A percentile compares a stretch with the other conserved stretches of the same genome.
Evolutionary conservation across 371 early-diverging fungal species (phyloP).

Genomic region (Lichtheimia ramosa): DNA sequence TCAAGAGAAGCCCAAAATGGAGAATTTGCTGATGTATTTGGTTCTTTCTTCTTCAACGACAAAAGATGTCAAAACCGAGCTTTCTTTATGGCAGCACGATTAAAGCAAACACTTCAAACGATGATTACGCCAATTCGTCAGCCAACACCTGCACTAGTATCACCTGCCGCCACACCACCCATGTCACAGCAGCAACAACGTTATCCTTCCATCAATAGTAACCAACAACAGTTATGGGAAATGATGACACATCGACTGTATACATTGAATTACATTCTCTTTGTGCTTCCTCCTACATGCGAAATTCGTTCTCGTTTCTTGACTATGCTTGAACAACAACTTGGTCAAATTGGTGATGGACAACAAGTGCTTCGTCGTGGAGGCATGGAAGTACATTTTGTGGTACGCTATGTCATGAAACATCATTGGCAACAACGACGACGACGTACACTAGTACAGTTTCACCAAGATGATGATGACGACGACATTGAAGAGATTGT

Average conservation of each 20-base stretch:
- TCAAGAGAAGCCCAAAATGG: conserved; percentile 35
- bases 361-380: conserved; percentile 30
- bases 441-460: background rate
- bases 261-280: conserved; percentile 43
- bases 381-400: conserved; percentile 46
- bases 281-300: conserved; percentile 39
- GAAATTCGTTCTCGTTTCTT: conserved; percentile 29
- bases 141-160: conserved; percentile 7
- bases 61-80: conserved; percentile 49
- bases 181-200: background rate
- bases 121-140: conserved; percentile 4
- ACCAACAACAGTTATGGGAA: conserved; percentile 36
- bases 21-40: conserved; percentile 43
- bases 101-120: conserved; percentile 34
- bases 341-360: conserved; percentile 25
- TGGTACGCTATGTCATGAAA: conserved; percentile 37
- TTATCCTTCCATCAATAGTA: background rate
- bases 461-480: conserved; percentile 18
- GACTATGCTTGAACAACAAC: conserved; percentile 19
- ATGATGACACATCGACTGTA: conserved; percentile 42
- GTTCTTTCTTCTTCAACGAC: conserved; percentile 47
- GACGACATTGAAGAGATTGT: conserved; percentile 25
- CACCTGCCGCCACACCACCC: conserved; percentile 16
- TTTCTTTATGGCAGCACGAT: conserved; percentile 43
- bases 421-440: conserved; percentile 16